Base-by-base conservation (phyloP, 1,139 yeast species). In the Oligophagozyma castellii region DNA sequence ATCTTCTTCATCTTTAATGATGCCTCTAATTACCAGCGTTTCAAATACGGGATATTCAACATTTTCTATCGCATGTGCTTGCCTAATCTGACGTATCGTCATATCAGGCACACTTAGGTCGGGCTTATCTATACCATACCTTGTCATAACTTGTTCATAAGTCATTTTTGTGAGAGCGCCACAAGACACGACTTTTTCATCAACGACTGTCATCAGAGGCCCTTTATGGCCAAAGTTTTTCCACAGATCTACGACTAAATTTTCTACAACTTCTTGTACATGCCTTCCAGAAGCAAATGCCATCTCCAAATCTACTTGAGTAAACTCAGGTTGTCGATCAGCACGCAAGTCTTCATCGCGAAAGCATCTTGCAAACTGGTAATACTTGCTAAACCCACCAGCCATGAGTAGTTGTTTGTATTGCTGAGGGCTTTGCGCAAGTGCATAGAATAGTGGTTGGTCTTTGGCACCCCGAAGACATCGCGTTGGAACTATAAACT, bases 371-470 rank as follows among this genome's bases (percentile, higher is more conserved):
- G 98, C 98, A 29, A 92, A 62, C 53, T 89, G 98, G 51, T 73
- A 89, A 55, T 89, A 89, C 28, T 70, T 66, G 30, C 78, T 67
- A 26, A 92, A 71, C 0, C 98, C 99, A 23, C 94, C 76, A 4
- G 95, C 93, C 89, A 89, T 89, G 24, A 89, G 58, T 22, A 89
- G 62, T 55, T 89, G 98, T 49, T 92, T 89, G 48, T 86, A 89
- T 49, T 89, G 98, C 48, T 89, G 99, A 0, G 99, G 99, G 14
- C 95, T 80, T 53, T 89, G 99, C 0, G 96, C 95, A 24, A 89
- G 61, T 0, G 98, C 95, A 51, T 86, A 89, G 52, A 81, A 80
- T 24, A 64, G 58, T 8, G 66, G 61, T 4, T 58, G 53, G 12
- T 64, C 56, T 4, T 26, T 22, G 8, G 26, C 32, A 14, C 31